Evolutionary conservation across 139 green algal genomes (phyloP).

Genomic region (Chlorella sp.): DNA sequence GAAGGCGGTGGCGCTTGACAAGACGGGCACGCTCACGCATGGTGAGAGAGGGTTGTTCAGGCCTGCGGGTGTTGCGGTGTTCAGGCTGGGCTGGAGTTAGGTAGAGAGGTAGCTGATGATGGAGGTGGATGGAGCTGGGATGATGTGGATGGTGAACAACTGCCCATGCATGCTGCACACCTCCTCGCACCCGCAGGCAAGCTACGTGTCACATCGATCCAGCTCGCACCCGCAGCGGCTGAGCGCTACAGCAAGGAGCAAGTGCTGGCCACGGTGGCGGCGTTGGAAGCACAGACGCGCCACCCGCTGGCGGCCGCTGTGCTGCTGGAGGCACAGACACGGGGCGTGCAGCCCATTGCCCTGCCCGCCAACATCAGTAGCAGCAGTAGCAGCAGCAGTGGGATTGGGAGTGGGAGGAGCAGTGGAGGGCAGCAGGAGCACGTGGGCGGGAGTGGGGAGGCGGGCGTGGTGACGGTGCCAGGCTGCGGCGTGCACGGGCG

Average conservation of each 20-base stretch:
- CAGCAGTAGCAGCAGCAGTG: no score
- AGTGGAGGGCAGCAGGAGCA: no score
- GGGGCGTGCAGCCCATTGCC: constrained; percentile 25
- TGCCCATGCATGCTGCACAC: no score
- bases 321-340: constrained; percentile 32
- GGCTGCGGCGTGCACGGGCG: constrained; percentile 42
- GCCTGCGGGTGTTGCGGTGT: neutral
- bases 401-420: no score
- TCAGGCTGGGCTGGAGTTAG: neutral
- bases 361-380: no score
- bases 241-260: constrained; percentile 20
- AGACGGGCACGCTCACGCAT: constrained; percentile 94
- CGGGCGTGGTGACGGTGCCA: constrained; percentile 43
- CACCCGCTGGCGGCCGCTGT: constrained; percentile 86
- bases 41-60: constrained; percentile 33
- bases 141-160: no score
- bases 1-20: constrained; percentile 77
- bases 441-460: constrained; percentile 16
- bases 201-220: constrained; percentile 5
- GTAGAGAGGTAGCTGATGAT: no score
- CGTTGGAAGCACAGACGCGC: constrained; percentile 63
- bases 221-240: neutral
- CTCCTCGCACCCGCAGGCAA: no score
- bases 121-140: no score
- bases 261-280: constrained; percentile 64